Evolutionary conservation across 768 basidiomycete genomes (phyloP).

Genomic region (Amanita pallidorosea): DNA sequence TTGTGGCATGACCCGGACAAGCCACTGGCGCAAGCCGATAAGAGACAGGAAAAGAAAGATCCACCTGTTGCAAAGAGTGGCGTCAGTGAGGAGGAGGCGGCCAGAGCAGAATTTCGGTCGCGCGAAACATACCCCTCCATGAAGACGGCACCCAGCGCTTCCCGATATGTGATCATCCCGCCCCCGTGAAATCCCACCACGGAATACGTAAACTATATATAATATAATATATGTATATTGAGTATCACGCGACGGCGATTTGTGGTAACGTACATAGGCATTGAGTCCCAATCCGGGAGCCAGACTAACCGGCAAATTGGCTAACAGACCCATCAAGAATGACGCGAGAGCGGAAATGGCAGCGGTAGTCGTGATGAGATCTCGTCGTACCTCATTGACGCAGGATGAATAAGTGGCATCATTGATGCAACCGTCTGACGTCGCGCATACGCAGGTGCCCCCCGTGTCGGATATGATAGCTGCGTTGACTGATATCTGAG

Average conservation of each 20-base stretch:
- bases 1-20: slow-evolving; percentile 80
- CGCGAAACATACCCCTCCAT: slow-evolving; percentile 58
- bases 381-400: slow-evolving; percentile 50
- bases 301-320: slow-evolving; percentile 84
- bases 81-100: neutral
- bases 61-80: slow-evolving; percentile 37
- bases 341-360: slow-evolving; percentile 66
- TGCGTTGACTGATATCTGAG: slow-evolving; percentile 77
- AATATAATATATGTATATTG: too few relatives aligned
- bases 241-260: neutral
- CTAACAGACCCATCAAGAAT: slow-evolving; percentile 74
- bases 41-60: slow-evolving; percentile 73
- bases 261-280: slow-evolving; percentile 51
- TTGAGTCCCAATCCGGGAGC: slow-evolving; percentile 81
- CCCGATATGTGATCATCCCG: slow-evolving; percentile 60
- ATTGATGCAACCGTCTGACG: slow-evolving; percentile 39
- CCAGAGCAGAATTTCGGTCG: neutral
- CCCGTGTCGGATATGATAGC: slow-evolving; percentile 67
- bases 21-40: slow-evolving; percentile 82
- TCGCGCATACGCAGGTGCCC: slow-evolving; percentile 71
- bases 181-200: slow-evolving; percentile 79
- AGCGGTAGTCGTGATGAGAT: slow-evolving; percentile 78
- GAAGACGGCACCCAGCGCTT: slow-evolving; percentile 80
- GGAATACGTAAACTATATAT: slow-evolving; percentile 68
- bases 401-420: slow-evolving; percentile 49